Evolutionary conservation across 495 filamentous ascomycete genomes (phyloP).

Genomic region (Lepidopterella palustris): DNA sequence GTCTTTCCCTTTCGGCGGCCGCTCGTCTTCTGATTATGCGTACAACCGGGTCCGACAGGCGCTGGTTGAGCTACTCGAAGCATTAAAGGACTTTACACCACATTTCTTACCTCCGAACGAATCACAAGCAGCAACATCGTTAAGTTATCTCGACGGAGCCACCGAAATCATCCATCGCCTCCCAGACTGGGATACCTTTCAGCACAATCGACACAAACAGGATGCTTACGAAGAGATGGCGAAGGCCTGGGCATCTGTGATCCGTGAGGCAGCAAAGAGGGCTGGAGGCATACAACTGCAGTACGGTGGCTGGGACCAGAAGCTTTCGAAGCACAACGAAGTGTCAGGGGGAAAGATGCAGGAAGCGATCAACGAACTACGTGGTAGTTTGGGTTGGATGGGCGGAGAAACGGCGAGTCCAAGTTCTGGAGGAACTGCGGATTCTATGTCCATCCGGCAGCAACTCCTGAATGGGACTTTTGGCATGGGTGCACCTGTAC

Average conservation of each 20-base stretch:
- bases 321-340: slow-evolving; percentile 79
- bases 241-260: slow-evolving; percentile 86
- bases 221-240: slow-evolving; percentile 94
- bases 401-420: slow-evolving; percentile 44
- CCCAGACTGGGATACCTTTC: slow-evolving; percentile 77
- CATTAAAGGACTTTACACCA: slow-evolving; percentile 85
- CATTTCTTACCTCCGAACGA: slow-evolving; percentile 93
- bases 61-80: slow-evolving; percentile 74
- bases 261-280: slow-evolving; percentile 82
- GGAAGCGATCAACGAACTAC: slow-evolving; percentile 70
- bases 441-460: slow-evolving; percentile 64
- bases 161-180: slow-evolving; percentile 85
- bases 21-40: slow-evolving; percentile 80
- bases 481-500: slow-evolving; percentile 58
- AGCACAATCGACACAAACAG: slow-evolving; percentile 85
- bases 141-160: slow-evolving; percentile 80
- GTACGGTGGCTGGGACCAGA: slow-evolving; percentile 90
- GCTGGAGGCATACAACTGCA: slow-evolving; percentile 88
- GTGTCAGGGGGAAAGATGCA: slow-evolving; percentile 77
- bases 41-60: slow-evolving; percentile 87
- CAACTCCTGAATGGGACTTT: slow-evolving; percentile 76
- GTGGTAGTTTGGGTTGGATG: slow-evolving; percentile 71
- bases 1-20: slow-evolving; percentile 82
- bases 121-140: slow-evolving; percentile 64
- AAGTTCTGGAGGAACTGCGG: slow-evolving; percentile 32